Evolutionary conservation across 768 basidiomycete genomes (phyloP).

Genomic region (Terana coerulea): DNA sequence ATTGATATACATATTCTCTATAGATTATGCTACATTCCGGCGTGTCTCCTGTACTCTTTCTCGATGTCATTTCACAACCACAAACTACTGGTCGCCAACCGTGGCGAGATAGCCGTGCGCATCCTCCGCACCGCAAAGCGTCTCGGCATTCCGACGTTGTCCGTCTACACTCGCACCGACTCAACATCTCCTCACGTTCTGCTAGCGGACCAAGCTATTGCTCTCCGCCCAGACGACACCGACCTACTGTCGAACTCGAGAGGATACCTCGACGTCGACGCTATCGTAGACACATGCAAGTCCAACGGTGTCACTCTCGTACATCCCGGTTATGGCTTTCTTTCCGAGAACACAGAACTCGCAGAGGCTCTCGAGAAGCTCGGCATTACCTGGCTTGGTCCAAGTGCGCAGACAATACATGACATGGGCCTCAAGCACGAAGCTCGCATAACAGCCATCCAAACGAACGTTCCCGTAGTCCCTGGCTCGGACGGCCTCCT

Average conservation of each 20-base stretch:
- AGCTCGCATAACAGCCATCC: slow-evolving; percentile 41
- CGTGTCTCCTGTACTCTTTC: no score
- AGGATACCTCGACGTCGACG: slow-evolving; percentile 37
- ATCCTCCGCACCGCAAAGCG: slow-evolving; percentile 53
- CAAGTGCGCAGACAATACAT: slow-evolving; percentile 43
- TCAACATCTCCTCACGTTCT: slow-evolving; percentile 54
- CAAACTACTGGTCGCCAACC: slow-evolving; percentile 63
- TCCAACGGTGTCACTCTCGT: slow-evolving; percentile 44
- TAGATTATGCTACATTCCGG: no score
- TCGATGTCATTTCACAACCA: slow-evolving; percentile 21
- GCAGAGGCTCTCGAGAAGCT: slow-evolving; percentile 40
- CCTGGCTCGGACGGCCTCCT: slow-evolving; percentile 55
- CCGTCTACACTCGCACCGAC: slow-evolving; percentile 58
- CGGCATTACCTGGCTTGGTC: slow-evolving; percentile 58
- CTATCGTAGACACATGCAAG: slow-evolving; percentile 41
- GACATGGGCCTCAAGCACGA: slow-evolving; percentile 63
- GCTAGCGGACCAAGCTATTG: slow-evolving; percentile 47
- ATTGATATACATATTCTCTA: no score
- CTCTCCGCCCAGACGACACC: slow-evolving; percentile 27
- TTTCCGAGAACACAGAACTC: slow-evolving; percentile 61
- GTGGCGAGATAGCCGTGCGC: slow-evolving; percentile 69
- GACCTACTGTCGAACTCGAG: slow-evolving; percentile 35
- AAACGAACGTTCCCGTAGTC: slow-evolving; percentile 50
- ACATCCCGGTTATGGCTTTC: slow-evolving; percentile 64
- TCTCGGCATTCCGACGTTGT: slow-evolving; percentile 49